A percentile compares a stretch with the other conserved stretches of the same genome.
Conservation (phyloP, 768 basidiomycete genomes). For the Coprinopsis strossmayeri region DNA sequence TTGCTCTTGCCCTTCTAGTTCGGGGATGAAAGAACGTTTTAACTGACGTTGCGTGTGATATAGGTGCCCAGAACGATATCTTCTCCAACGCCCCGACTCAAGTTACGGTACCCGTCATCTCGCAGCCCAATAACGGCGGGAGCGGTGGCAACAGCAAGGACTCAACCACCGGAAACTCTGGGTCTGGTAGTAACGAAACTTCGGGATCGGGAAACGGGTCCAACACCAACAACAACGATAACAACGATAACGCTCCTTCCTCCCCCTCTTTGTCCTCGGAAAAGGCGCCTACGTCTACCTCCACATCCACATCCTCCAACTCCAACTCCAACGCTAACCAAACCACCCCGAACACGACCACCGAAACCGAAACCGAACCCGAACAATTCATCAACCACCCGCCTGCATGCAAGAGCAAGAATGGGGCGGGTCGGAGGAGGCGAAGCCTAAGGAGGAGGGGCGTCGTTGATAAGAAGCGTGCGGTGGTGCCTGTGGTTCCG, state of each 20-base stretch:
- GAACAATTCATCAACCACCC: neutral
- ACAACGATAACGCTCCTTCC: neutral
- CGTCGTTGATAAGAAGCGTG: no score
- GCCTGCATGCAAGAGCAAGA: neutral
- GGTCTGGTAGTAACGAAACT: no score
- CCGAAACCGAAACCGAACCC: neutral
- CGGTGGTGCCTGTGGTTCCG: no score
- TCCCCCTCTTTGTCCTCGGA: neutral
- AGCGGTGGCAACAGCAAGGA: neutral
- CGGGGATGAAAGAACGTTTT: no score
- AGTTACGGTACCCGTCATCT: neutral
- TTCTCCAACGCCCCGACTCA: slow-evolving; percentile 2
- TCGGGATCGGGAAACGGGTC: neutral
- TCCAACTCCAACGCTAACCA: neutral
- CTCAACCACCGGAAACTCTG: neutral
- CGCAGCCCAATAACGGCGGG: neutral
- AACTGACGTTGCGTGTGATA: neutral
- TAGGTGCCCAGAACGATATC: slow-evolving; percentile 11
- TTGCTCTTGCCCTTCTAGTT: no score
- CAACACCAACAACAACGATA: neutral
- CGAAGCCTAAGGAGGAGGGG: no score
- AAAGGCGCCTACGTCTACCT: neutral
- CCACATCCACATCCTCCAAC: neutral
- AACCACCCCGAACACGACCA: neutral
- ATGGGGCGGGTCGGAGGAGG: no score